A percentile compares a stretch with the other conserved stretches of the same genome.
phyloP scores from a whole-genome alignment of 139 green algal genomes.

The Auxenochlorella protothecoides region DNA sequence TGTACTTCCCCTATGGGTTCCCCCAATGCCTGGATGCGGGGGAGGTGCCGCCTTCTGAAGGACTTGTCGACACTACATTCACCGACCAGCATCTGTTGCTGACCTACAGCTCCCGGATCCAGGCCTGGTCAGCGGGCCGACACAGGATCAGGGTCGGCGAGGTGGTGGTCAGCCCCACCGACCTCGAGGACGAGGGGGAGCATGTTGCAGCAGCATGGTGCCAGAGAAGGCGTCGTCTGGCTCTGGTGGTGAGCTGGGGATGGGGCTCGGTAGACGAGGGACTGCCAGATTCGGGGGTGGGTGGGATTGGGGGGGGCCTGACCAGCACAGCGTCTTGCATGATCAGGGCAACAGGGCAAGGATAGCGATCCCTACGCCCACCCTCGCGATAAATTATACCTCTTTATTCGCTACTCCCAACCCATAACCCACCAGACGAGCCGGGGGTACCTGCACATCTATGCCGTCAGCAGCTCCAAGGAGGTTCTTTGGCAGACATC shows the following conservation, averaged over 20 bases:
- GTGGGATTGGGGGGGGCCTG: no score
- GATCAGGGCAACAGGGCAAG: no score
- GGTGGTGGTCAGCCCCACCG: constrained; percentile 13
- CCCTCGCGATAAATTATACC: no score
- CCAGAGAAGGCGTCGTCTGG: constrained; percentile 33
- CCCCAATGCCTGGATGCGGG: constrained; percentile 9
- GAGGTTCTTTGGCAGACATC: constrained; percentile 30
- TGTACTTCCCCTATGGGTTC: constrained; percentile 40
- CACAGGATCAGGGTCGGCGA: constrained; percentile 44
- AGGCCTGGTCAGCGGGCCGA: constrained; percentile 54
- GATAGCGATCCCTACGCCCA: no score
- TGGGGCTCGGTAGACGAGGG: not conserved
- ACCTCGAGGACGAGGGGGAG: constrained; percentile 39
- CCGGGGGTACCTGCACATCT: constrained; percentile 48
- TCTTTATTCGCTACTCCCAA: no score
- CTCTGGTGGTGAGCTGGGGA: constrained; percentile 44
- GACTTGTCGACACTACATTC: not conserved
- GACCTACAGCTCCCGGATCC: constrained; percentile 30
- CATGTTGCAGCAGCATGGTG: constrained; percentile 52
- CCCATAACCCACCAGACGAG: constrained; percentile 37
- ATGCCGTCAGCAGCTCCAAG: constrained; percentile 43
- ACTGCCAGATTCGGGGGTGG: not conserved
- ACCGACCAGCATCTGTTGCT: constrained; percentile 35
- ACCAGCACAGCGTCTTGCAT: not conserved
- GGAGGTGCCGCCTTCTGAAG: not conserved